Conservation (phyloP, 2,329 filamentous ascomycete species). For the Sporothrix mexicana region DNA sequence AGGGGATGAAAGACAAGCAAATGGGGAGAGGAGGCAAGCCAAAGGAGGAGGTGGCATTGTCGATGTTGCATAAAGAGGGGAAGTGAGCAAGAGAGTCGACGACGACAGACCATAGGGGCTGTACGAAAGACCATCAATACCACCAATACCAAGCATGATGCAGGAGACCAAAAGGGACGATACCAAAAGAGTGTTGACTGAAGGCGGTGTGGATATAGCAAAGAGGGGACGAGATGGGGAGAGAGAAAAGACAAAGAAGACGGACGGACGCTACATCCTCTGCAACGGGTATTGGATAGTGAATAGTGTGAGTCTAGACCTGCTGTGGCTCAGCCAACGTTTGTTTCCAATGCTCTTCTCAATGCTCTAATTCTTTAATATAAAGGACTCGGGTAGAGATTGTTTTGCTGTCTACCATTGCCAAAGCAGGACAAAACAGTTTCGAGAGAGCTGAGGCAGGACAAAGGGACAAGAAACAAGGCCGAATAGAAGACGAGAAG, state of each 20-base stretch:
- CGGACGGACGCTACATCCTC: conserved; percentile 10
- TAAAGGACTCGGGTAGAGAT: neutral
- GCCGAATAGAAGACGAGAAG: conserved; percentile 22
- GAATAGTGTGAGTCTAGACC: conserved; percentile 2
- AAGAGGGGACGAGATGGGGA: conserved; percentile 16
- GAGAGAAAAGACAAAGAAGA: neutral
- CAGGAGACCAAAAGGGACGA: neutral
- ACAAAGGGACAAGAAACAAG: neutral
- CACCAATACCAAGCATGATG: neutral
- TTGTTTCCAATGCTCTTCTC: neutral
- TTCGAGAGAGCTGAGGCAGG: conserved; percentile 23
- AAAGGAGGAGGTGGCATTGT: conserved; percentile 20
- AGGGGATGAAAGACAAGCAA: neutral
- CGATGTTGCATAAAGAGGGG: conserved; percentile 21
- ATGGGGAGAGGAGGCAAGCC: too few species aligned
- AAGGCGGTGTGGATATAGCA: conserved; percentile 29
- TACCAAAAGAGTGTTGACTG: neutral
- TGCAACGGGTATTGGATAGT: neutral
- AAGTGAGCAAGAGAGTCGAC: neutral
- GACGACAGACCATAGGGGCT: neutral
- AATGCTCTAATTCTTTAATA: neutral
- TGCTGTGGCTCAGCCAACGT: neutral
- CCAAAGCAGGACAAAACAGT: neutral
- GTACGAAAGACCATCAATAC: neutral
- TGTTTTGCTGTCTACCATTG: neutral